Evolutionary conservation across 2,329 filamentous ascomycete genomes (phyloP), one percentile per base, ranked within the genome.

Genomic region (Epichloe brachyelytri): DNA sequence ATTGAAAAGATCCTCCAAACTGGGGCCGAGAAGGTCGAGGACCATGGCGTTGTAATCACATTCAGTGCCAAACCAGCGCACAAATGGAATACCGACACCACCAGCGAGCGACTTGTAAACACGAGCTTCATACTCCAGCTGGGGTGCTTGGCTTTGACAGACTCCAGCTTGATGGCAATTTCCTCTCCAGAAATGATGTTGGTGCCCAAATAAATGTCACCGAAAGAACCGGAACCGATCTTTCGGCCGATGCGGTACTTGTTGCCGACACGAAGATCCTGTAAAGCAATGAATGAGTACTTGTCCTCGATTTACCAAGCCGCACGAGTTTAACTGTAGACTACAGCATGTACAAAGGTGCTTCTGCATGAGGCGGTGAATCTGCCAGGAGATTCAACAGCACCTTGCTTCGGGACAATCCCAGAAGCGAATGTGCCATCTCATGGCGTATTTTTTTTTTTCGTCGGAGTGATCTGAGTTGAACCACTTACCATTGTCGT

Each of bases 31-130:
- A 26, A 98, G 83, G 65, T 98, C 93, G 58, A 97, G 82, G 49
- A 98, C 93, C 93, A 98, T 97, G 69, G 93, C 93, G 73, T 98
- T 97, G 82, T 98, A 97, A 75, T 97, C 93, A 72, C 91, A 97
- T 74, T 98, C 93, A 54, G 91, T 97, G 60, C 93, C 93, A 71
- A 97, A 98, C 93, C 93, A 98, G 72, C 91, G 89, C 66, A 98
- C 93, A 65, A 97, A 97, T 46, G 93, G 93, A 59, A 98, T 98
- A 54, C 93, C 93, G 61, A 97, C 93, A 69, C 93, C 93, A 59
- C 93, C 93, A 51, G 93, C 93, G 49, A 98, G 86, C 22, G 80
- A 85, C 71, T 85, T 85, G 73, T 85, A 91, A 63, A 97, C 91
- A 62, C 91, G 88, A 53, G 93, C 93, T 73, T 98, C 93, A 77